A percentile compares a stretch with the other conserved stretches of the same genome.
Evolutionary conservation across 257 asterid genomes (phyloP).

Genomic region (Capsicum baccatum): DNA sequence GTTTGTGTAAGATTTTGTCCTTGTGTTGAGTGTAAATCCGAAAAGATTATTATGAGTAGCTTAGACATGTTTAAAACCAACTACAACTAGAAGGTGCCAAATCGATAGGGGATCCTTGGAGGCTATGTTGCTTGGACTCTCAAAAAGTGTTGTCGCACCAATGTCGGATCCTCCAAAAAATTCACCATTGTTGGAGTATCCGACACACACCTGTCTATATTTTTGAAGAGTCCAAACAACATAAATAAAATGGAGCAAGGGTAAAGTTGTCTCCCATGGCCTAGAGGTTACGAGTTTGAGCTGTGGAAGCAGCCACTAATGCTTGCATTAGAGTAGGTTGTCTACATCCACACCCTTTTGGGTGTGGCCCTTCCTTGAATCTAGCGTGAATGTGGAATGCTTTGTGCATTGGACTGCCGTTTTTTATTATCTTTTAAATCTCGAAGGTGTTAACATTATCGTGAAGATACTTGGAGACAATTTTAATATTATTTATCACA

Average conservation of each 20-base stretch:
- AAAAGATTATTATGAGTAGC: neutral
- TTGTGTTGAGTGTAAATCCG: neutral
- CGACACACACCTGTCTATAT: neutral
- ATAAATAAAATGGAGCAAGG: neutral
- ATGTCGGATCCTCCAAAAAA: neutral
- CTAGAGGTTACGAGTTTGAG: neutral
- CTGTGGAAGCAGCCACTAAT: neutral
- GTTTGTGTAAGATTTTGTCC: neutral
- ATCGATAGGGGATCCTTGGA: neutral
- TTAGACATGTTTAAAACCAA: neutral
- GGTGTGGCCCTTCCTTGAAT: neutral
- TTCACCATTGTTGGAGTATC: neutral
- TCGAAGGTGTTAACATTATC: neutral
- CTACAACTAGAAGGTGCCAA: neutral
- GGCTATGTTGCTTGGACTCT: neutral
- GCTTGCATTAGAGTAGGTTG: neutral
- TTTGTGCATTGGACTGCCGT: neutral
- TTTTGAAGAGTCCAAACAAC: neutral
- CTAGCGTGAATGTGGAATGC: neutral
- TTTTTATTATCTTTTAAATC: neutral
- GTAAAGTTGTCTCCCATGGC: neutral
- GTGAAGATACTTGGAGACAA: neutral
- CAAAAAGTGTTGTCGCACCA: neutral
- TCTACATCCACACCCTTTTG: neutral
- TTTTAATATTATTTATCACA: neutral